Percentiles rank a stretch among this genome's conserved stretches.
Conservation (phyloP, 352 stramenopile genomes). For the Phytopythium montanum region DNA sequence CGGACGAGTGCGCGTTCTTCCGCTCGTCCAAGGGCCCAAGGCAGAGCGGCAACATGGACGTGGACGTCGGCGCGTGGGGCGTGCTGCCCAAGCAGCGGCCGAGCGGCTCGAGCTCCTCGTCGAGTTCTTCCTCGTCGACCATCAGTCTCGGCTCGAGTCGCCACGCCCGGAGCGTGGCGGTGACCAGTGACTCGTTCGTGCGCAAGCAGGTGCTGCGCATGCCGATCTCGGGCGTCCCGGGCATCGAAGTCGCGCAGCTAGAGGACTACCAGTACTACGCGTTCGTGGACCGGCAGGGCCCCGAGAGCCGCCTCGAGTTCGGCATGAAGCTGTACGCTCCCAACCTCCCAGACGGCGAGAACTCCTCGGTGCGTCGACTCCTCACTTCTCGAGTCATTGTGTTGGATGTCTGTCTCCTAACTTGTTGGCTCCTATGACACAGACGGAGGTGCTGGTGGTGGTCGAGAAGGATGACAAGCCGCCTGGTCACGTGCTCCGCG, state of each 20-base stretch:
- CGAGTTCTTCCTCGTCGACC: not conserved
- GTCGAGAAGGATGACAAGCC: slow-evolving; percentile 33
- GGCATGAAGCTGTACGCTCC: slow-evolving; percentile 61
- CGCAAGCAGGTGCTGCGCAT: slow-evolving; percentile 60
- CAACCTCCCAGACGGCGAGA: slow-evolving; percentile 46
- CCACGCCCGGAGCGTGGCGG: not conserved
- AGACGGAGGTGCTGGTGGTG: slow-evolving; percentile 42
- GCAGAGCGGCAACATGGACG: slow-evolving; percentile 50
- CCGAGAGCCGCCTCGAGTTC: slow-evolving; percentile 41
- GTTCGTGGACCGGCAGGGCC: slow-evolving; percentile 14
- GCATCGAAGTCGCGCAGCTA: slow-evolving; percentile 38
- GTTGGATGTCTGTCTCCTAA: not conserved
- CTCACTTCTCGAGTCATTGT: not conserved
- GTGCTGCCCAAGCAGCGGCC: not conserved
- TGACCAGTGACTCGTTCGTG: slow-evolving; percentile 17
- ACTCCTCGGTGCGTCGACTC: slow-evolving; percentile 42
- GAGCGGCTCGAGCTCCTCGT: not conserved
- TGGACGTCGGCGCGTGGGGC: slow-evolving; percentile 59
- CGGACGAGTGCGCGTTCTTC: slow-evolving; percentile 54
- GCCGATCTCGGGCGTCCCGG: slow-evolving; percentile 42
- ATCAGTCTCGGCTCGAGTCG: not conserved
- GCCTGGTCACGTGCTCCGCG: slow-evolving; percentile 26
- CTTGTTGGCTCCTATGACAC: not conserved
- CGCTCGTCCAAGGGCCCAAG: slow-evolving; percentile 14
- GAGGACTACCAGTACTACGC: slow-evolving; percentile 65